phyloP scores from a whole-genome alignment of 306 rosid species.

The Gastrolobium villosum region DNA sequence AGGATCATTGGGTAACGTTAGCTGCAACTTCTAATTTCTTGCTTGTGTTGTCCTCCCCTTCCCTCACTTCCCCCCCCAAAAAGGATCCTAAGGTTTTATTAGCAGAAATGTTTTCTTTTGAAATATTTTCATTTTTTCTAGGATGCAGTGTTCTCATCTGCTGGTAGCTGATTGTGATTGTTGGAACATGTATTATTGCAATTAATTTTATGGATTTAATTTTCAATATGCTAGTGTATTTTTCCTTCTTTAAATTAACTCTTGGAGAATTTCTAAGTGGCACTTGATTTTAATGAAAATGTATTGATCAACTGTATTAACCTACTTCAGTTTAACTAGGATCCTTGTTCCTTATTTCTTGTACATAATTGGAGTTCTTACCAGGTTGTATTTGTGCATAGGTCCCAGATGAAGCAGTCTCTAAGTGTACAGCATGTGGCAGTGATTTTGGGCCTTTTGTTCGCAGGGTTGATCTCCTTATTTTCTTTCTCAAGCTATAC shows the following conservation, averaged over 20 bases:
- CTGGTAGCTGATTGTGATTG: constrained; percentile 32
- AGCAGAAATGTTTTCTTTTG: constrained; percentile 4
- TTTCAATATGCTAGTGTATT: not conserved
- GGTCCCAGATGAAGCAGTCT: constrained; percentile 99
- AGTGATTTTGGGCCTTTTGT: constrained; percentile 88
- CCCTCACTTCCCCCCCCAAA: not conserved
- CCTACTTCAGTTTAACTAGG: constrained; percentile 9
- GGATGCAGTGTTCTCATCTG: constrained; percentile 19
- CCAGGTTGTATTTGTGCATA: constrained; percentile 43
- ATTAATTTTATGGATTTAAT: too few species aligned
- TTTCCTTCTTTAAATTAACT: not conserved
- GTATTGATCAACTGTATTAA: constrained; percentile 5
- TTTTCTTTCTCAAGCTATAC: constrained; percentile 27
- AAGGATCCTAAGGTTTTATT: constrained; percentile 21
- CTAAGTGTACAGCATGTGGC: constrained; percentile 86
- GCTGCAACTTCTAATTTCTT: constrained; percentile 28
- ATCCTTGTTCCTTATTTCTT: constrained; percentile 13
- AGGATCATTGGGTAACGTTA: constrained; percentile 92
- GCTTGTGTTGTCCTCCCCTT: not conserved
- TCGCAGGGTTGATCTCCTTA: constrained; percentile 48
- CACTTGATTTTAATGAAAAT: constrained; percentile 18
- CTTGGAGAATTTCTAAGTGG: constrained; percentile 4
- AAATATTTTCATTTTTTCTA: constrained; percentile 5
- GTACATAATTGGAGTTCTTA: constrained; percentile 28
- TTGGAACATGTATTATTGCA: not conserved